These are phyloP conservation scores for Blumeria hordei DNA, from an alignment of 2,329 filamentous ascomycete genomes.

Conservation along the genomic window DNA sequence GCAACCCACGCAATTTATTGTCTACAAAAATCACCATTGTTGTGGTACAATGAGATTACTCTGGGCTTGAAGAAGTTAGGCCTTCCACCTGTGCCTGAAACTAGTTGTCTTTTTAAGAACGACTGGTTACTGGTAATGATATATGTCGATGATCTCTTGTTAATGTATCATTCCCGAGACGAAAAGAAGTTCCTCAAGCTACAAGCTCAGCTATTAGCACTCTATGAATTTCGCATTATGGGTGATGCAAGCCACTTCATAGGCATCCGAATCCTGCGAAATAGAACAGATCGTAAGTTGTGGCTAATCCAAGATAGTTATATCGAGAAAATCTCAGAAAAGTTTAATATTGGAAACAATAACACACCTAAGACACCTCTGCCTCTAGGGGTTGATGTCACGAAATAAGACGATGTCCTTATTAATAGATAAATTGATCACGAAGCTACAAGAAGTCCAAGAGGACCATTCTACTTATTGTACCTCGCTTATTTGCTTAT, in stretches of 20 bases:
- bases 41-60: neutral
- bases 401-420: too few relatives aligned
- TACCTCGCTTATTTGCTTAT: too few relatives aligned
- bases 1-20: neutral
- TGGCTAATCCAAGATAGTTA: constrained; percentile 1
- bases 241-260: neutral
- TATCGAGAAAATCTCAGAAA: constrained; percentile 1
- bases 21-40: neutral
- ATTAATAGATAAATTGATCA: too few relatives aligned
- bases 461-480: too few relatives aligned
- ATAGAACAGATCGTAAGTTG: neutral
- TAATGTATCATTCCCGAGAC: neutral
- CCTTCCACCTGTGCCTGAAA: neutral
- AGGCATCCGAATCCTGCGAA: neutral
- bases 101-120: neutral
- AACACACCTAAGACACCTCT: neutral
- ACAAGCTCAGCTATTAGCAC: neutral
- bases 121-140: neutral
- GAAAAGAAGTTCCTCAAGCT: neutral
- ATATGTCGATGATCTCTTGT: neutral
- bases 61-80: neutral
- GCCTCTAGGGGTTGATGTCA: neutral
- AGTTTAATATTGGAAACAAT: neutral
- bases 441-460: too few relatives aligned
- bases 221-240: neutral